Percentiles rank a stretch among this genome's conserved stretches.
Evolutionary conservation across 2,329 filamentous ascomycete species (phyloP).

Genomic region (Exophiala phaeomuriformis): DNA sequence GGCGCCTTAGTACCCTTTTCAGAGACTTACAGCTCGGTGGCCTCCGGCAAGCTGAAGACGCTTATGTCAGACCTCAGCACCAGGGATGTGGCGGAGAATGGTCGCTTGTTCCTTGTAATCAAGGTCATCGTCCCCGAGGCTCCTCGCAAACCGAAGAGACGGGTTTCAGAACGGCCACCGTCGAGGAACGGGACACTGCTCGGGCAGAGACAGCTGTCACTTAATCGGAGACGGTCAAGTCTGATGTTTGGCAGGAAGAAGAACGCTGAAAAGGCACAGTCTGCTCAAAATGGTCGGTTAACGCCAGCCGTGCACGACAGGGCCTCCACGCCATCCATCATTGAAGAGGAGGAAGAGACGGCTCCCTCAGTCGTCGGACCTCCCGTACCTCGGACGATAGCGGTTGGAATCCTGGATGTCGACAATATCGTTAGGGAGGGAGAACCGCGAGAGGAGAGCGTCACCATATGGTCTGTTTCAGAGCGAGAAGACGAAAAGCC

Average conservation of each 20-base stretch:
- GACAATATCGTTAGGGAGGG: constrained; percentile 65
- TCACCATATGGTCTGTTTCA: constrained; percentile 64
- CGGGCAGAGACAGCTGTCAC: constrained; percentile 19
- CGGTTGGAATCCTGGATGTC: constrained; percentile 69
- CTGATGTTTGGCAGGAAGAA: constrained; percentile 35
- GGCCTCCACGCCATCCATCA: constrained; percentile 15
- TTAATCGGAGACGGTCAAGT: constrained; percentile 36
- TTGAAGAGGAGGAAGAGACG: constrained; percentile 21
- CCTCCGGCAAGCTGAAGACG: constrained; percentile 66
- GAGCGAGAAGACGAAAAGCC: constrained; percentile 49
- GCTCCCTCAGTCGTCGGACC: constrained; percentile 16
- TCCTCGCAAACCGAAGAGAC: constrained; percentile 27
- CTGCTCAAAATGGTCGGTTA: constrained; percentile 29
- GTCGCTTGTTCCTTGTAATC: constrained; percentile 71
- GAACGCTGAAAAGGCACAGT: constrained; percentile 24
- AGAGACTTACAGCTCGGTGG: constrained; percentile 66
- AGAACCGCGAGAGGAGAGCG: constrained; percentile 60
- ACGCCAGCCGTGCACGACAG: constrained; percentile 15
- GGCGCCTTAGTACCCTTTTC: constrained; percentile 62
- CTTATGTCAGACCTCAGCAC: constrained; percentile 81
- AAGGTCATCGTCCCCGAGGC: constrained; percentile 61
- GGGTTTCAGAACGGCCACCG: constrained; percentile 15
- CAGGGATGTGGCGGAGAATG: constrained; percentile 59
- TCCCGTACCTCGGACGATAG: constrained; percentile 42
- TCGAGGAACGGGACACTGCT: constrained; percentile 25